Conservation (phyloP, 2,329 filamentous ascomycete species). For the Apiospora phragmitis region DNA sequence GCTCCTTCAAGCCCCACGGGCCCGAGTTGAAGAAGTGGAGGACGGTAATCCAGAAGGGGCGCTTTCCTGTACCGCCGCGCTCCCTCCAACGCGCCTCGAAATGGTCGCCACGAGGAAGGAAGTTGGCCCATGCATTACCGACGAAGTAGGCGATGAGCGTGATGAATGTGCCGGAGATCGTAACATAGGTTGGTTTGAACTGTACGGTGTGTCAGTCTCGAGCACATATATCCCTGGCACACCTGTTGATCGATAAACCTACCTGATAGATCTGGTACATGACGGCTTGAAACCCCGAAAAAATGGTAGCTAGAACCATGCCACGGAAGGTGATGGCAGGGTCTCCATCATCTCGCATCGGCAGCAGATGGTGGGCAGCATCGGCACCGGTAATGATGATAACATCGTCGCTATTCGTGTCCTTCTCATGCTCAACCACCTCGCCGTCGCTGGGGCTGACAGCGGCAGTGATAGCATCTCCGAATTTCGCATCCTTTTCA, state of each 20-base stretch:
- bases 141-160: constrained; percentile 58
- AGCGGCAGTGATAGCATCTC: constrained; percentile 24
- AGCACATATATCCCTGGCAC: background rate
- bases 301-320: constrained; percentile 47
- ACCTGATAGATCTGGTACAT: constrained; percentile 58
- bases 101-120: constrained; percentile 54
- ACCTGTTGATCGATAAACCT: constrained; percentile 17
- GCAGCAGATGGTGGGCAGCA: constrained; percentile 48
- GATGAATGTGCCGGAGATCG: constrained; percentile 55
- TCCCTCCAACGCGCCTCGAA: constrained; percentile 48
- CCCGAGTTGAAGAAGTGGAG: constrained; percentile 51
- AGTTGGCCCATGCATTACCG: constrained; percentile 47
- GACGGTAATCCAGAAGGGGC: constrained; percentile 41
- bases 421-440: constrained; percentile 26
- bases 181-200: constrained; percentile 53
- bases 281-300: constrained; percentile 54
- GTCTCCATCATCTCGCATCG: constrained; percentile 55
- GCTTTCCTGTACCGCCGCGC: constrained; percentile 39
- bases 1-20: constrained; percentile 56
- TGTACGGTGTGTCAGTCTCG: constrained; percentile 21
- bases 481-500: constrained; percentile 16
- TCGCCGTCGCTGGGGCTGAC: constrained; percentile 21
- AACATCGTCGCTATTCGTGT: constrained; percentile 36
- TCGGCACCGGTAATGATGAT: constrained; percentile 55
- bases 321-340: constrained; percentile 53